Percentiles rank a stretch among this genome's conserved stretches.
Evolutionary conservation across 805 yeast genomes (phyloP).

Genomic region (Brettanomyces bruxellensis): DNA sequence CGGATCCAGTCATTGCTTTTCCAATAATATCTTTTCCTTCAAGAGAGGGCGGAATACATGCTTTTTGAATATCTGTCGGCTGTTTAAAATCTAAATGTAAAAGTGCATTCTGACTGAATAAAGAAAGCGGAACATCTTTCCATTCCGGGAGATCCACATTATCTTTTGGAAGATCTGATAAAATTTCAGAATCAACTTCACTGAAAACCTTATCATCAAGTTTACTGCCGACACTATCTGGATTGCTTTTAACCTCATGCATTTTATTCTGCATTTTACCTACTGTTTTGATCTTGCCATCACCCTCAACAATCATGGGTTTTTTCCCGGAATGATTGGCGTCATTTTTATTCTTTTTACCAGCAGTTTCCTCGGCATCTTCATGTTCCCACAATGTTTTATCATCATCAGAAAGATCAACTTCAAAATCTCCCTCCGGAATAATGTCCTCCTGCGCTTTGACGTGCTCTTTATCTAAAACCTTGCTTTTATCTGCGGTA

Average conservation of each 20-base stretch:
- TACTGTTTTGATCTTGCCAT: not conserved
- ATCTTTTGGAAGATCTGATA: conserved; percentile 15
- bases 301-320: conserved; percentile 7
- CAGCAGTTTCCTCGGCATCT: conserved; percentile 1
- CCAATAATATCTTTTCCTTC: conserved; percentile 81
- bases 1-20: conserved; percentile 96
- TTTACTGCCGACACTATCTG: not conserved
- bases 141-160: conserved; percentile 53
- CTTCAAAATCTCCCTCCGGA: conserved; percentile 18
- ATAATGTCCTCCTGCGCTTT: conserved; percentile 16
- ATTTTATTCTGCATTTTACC: conserved; percentile 2
- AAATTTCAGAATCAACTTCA: conserved; percentile 8
- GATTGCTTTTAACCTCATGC: not conserved
- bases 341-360: conserved; percentile 3
- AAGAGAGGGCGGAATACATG: conserved; percentile 65
- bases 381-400: not conserved
- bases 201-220: conserved; percentile 9
- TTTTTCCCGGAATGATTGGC: conserved; percentile 1
- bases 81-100: conserved; percentile 42
- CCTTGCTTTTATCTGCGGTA: conserved; percentile 27
- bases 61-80: conserved; percentile 82
- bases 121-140: conserved; percentile 41
- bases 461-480: conserved; percentile 7
- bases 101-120: conserved; percentile 55
- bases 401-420: conserved; percentile 15